Evolutionary conservation across 768 basidiomycete species (phyloP), one percentile per base, ranked within the genome.

Genomic region (Panaeolus papilionaceus): DNA sequence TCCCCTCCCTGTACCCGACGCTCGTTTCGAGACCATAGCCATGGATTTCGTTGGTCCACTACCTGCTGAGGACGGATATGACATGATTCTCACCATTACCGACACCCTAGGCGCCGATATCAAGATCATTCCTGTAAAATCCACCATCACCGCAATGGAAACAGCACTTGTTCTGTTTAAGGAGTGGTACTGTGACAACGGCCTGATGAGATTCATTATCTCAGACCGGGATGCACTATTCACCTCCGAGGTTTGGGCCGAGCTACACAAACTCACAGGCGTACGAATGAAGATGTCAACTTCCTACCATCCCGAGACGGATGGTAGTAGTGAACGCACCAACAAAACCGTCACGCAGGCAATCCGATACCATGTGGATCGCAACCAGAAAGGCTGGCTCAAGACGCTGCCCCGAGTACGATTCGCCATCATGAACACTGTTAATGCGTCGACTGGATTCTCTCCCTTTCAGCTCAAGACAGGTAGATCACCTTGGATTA

Each of bases 241-340:
- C 42, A 66, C 70, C 0, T 73, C 71, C 0, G 23, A 62, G 0
- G 77, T 83, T 62, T 84, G 83, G 82, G 66, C 45, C 23, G 64
- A 71, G 7, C 68, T 82, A 0, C 67, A 74, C 61, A 61, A 63
- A 7, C 67, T 76, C 0, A 75, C 79, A 4, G 77, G 80, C 0
- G 68, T 79, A 0, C 70, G 75, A 4, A 64, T 80, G 0, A 74
- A 74, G 28, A 71, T 83, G 68, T 82, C 81, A 0, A 78, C 78
- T 0, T 64, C 79, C 0, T 82, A 75, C 51, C 82, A 84, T 39
- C 81, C 79, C 0, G 72, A 84, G 61, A 82, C 79, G 0, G 78
- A 83, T 66, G 81, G 82, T 6, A 26, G 71, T 0, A 79, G 74
- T 37, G 75, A 81, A 70, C 65, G 68, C 0, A 73, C 72, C 0